Evolutionary conservation across 805 yeast species (phyloP).

Genomic region (Pichia phayaonensis): DNA sequence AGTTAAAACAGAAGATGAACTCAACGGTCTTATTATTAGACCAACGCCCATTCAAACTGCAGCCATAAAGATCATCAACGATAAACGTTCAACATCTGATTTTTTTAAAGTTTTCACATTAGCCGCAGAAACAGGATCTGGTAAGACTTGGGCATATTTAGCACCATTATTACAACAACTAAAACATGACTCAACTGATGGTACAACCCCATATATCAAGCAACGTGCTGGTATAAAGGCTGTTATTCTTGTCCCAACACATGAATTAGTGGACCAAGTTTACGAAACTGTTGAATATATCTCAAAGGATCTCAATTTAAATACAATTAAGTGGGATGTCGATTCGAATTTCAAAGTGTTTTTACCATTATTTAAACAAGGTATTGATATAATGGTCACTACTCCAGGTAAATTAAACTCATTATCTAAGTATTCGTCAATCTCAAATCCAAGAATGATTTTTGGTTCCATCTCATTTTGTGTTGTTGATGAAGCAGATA

Average conservation of each 20-base stretch:
- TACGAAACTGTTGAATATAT: conserved; percentile 34
- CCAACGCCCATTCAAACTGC: conserved; percentile 84
- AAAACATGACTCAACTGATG: conserved; percentile 36
- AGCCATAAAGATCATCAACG: conserved; percentile 51
- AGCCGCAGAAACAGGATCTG: conserved; percentile 97
- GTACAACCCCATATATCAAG: conserved; percentile 9
- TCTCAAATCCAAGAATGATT: conserved; percentile 28
- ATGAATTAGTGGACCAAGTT: conserved; percentile 82
- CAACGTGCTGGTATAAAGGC: conserved; percentile 49
- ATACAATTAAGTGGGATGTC: conserved; percentile 54
- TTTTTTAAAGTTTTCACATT: conserved; percentile 58
- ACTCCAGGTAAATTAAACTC: conserved; percentile 69
- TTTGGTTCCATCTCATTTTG: conserved; percentile 45
- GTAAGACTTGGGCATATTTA: conserved; percentile 89
- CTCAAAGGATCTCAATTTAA: conserved; percentile 32
- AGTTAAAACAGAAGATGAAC: conserved; percentile 26
- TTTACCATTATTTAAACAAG: conserved; percentile 36
- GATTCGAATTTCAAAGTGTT: conserved; percentile 48
- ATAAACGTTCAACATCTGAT: conserved; percentile 28
- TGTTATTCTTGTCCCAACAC: conserved; percentile 80
- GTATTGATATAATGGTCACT: conserved; percentile 75
- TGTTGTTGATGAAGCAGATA: conserved; percentile 92
- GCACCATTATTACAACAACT: conserved; percentile 67
- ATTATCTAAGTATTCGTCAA: conserved; percentile 25
- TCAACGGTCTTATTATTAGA: conserved; percentile 32